These are phyloP conservation scores for Mortierella sp. DNA, from an alignment of 371 early-diverging fungal species.

Conservation along the genomic window DNA sequence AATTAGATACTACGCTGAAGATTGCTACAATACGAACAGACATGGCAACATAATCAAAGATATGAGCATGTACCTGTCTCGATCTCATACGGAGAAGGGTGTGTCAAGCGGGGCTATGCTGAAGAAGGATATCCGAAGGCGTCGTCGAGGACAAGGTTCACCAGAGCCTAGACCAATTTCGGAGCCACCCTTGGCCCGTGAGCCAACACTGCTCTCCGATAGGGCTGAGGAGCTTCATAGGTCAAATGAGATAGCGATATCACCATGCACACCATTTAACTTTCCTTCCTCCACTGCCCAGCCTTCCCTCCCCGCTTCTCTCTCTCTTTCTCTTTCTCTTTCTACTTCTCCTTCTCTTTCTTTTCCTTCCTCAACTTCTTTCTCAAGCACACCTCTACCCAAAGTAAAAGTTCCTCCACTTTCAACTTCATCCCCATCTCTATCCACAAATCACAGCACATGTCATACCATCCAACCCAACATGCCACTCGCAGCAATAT, in stretches of 20 bases:
- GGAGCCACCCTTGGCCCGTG: constrained; percentile 19
- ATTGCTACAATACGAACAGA: not conserved
- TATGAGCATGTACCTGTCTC: not conserved
- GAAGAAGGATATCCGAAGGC: constrained; percentile 21
- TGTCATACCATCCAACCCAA: not conserved
- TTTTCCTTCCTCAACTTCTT: not conserved
- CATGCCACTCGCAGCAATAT: constrained; percentile 11
- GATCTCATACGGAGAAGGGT: not conserved
- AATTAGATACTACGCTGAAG: not conserved
- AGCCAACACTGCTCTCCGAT: constrained; percentile 14
- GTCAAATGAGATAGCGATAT: constrained; percentile 5
- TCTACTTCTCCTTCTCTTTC: constrained; percentile 2
- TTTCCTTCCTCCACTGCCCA: not conserved
- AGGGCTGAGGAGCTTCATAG: not conserved
- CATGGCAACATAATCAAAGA: not conserved
- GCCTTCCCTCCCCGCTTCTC: not conserved
- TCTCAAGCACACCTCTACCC: not conserved
- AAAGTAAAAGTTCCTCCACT: not conserved
- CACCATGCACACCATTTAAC: not conserved
- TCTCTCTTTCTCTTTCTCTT: constrained; percentile 1
- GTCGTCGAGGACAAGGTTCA: not conserved
- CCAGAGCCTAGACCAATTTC: constrained; percentile 8
- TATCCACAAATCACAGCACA: not conserved
- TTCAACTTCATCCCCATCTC: not conserved
- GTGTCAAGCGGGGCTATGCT: constrained; percentile 5